These are phyloP conservation scores for Pterocarpus santalinus DNA, from an alignment of 306 rosid genomes.

Conservation along the genomic window DNA sequence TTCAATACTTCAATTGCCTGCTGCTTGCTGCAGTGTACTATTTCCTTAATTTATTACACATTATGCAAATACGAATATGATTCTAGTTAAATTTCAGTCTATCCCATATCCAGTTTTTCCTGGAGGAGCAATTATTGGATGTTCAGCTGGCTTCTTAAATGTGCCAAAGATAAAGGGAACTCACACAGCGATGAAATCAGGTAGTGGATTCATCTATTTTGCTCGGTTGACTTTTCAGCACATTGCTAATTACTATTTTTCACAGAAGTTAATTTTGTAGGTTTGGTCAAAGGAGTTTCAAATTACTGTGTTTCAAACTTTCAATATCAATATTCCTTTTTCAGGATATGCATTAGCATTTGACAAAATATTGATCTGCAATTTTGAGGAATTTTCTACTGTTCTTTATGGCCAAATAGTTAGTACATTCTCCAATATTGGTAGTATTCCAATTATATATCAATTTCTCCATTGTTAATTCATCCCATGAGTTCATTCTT, in stretches of 20 bases:
- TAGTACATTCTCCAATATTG: not conserved
- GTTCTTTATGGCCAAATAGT: not conserved
- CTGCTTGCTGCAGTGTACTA: not conserved
- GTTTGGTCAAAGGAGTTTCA: conserved; percentile 31
- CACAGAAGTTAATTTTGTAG: conserved; percentile 16
- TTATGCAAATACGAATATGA: conserved; percentile 65
- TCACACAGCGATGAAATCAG: conserved; percentile 98
- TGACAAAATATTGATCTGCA: conserved; percentile 26
- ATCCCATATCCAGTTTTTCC: conserved; percentile 99
- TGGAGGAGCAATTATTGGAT: conserved; percentile 95
- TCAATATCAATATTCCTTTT: conserved; percentile 13
- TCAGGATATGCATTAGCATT: conserved; percentile 32
- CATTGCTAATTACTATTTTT: conserved; percentile 25
- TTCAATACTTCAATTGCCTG: not conserved
- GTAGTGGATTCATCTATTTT: conserved; percentile 48
- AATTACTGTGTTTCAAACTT: not conserved
- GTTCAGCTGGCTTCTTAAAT: conserved; percentile 95
- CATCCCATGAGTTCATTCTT: conserved; percentile 29
- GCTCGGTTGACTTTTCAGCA: conserved; percentile 5
- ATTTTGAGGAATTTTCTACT: conserved; percentile 24
- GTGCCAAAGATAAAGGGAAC: conserved; percentile 98
- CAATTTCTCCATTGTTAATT: conserved; percentile 12
- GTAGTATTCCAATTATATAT: not conserved
- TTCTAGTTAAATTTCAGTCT: conserved; percentile 95
- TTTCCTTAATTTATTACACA: conserved; percentile 33